Percentiles rank a stretch among this genome's conserved stretches.
phyloP scores from a whole-genome alignment of 2,329 filamentous ascomycete species.

The Pseudogymnoascus sp. region DNA sequence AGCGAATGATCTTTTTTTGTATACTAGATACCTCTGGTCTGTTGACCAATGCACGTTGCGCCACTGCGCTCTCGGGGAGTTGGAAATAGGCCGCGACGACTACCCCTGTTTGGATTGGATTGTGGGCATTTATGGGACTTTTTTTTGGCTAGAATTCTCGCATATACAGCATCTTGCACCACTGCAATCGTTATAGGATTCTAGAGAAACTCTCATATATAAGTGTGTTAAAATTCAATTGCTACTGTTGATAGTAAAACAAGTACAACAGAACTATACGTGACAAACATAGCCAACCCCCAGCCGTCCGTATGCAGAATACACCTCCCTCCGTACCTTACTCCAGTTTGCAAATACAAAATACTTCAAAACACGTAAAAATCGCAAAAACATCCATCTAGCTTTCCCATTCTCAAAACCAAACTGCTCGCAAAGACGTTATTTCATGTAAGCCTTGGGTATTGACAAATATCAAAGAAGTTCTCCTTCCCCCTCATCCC shows the following conservation, averaged over 20 bases:
- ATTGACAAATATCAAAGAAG: constrained; percentile 9
- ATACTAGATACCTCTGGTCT: constrained; percentile 6
- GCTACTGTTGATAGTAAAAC: constrained; percentile 1
- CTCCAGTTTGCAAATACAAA: constrained; percentile 3
- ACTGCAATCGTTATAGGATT: constrained; percentile 1
- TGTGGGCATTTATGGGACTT: constrained; percentile 6
- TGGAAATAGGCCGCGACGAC: neutral
- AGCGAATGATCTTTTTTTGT: constrained; percentile 7
- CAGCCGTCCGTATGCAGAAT: neutral
- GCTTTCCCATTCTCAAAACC: neutral
- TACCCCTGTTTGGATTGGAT: neutral
- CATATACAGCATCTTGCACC: constrained; percentile 1
- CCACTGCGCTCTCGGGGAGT: neutral
- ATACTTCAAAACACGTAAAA: neutral
- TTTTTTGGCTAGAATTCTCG: neutral
- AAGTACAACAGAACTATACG: neutral
- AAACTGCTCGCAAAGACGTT: constrained; percentile 4
- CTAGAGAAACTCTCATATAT: neutral
- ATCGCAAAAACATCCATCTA: neutral
- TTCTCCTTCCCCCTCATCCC: constrained; percentile 44
- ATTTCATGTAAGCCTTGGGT: constrained; percentile 6
- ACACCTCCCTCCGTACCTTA: neutral
- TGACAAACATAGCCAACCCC: neutral
- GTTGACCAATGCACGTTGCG: constrained; percentile 3
- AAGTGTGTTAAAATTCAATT: neutral